Base-by-base conservation (phyloP, 176 grass and related monocot species). In the Avena insularis region DNA sequence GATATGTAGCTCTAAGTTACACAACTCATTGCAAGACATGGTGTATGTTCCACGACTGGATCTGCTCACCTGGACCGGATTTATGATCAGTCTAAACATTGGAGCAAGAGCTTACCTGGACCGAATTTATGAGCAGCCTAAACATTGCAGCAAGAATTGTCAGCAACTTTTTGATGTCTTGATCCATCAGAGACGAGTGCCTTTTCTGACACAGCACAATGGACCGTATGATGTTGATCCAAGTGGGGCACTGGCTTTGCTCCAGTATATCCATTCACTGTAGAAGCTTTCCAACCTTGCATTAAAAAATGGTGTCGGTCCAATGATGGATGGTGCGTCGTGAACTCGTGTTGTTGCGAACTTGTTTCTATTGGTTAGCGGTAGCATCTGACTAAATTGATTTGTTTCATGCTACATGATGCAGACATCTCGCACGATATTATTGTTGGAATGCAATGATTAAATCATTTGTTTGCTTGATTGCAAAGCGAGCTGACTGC, bases 401-500 rank as follows among this genome's bases (percentile, higher is more conserved):
- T 69, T n/a, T n/a, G 23, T 65, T 70, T 46, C 43, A 23, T 12
- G 53, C 19, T 27, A 65, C 87, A 56, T 56, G 45, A 84, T 47
- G 76, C 47, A 19, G n/a, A 58, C 16, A 55, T 17, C 0, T 48
- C 4, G 25, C 0, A 62, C 45, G 15, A 74, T 64, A n/a, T 45
- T 82, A 11, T 54, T 27, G 56, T 45, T 21, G 9, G 8, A 36
- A 12, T 12, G 77, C 56, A 19, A 90, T 79, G 64, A 80, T 91
- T 64, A 79, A 84, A 58, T 53, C 9, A 36, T 61, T 11, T 67
- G 75, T 69, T 87, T 75, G 85, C 81, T 84, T 79, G 49, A 84
- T 76, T 83, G n/a, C 49, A 48, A 87, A 91, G 85, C 59, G n/a
- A 80, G 9, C 27, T 87, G 67, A 87, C 40, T 21, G 12, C 84